phyloP scores from a whole-genome alignment of 176 grass and related monocot species.

The Oryza glaberrima region DNA sequence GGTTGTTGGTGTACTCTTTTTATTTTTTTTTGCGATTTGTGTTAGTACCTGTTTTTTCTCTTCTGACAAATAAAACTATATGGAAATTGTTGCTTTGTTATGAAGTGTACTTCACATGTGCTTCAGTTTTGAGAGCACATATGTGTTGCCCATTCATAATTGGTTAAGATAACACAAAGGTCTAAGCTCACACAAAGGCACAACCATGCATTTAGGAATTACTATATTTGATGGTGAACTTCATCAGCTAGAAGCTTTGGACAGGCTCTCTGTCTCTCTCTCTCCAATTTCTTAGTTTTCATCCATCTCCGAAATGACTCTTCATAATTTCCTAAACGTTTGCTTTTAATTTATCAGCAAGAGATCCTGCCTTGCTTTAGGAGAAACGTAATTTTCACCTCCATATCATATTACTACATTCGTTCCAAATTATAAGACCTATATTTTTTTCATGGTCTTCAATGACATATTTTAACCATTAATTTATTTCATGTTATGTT shows the following conservation, averaged over 20 bases:
- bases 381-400: too few species aligned
- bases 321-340: neutral
- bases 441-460: too few species aligned
- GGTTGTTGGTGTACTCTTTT: constrained; percentile 23
- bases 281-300: neutral
- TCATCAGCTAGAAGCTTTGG: neutral
- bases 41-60: neutral
- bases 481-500: too few species aligned
- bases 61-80: neutral
- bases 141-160: constrained; percentile 1
- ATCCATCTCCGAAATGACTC: neutral
- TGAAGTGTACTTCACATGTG: constrained; percentile 10
- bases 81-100: neutral
- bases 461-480: too few species aligned
- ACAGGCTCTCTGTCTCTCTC: neutral
- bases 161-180: neutral
- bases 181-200: neutral
- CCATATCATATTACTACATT: too few species aligned
- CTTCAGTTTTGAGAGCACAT: neutral
- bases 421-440: too few species aligned
- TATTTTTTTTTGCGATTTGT: constrained; percentile 14
- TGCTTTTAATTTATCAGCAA: too few species aligned
- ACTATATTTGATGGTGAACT: neutral
- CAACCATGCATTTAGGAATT: neutral
- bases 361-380: too few species aligned